phyloP scores from a whole-genome alignment of 2,329 filamentous ascomycete species.

The Nigrospora oryzae region DNA sequence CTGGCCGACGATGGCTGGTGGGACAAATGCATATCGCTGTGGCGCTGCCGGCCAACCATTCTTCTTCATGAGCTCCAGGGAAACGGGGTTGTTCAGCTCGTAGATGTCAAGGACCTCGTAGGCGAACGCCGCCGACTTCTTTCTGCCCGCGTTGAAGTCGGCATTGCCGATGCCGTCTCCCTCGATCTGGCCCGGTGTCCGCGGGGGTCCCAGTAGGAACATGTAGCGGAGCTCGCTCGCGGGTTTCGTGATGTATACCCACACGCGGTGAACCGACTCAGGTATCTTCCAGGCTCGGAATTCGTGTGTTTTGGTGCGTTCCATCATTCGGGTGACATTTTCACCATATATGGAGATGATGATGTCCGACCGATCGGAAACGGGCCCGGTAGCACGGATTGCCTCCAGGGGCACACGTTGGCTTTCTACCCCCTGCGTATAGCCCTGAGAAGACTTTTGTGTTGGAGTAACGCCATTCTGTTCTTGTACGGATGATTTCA shows the following conservation, averaged over 20 bases:
- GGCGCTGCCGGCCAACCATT: constrained; percentile 45
- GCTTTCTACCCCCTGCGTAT: constrained; percentile 21
- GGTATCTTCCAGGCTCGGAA: constrained; percentile 49
- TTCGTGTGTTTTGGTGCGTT: constrained; percentile 44
- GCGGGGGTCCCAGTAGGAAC: constrained; percentile 41
- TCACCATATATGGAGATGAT: constrained; percentile 49
- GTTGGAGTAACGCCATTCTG: constrained; percentile 3
- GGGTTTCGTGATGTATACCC: constrained; percentile 47
- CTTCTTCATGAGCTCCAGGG: constrained; percentile 39
- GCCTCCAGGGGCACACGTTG: constrained; percentile 20
- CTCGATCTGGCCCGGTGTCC: constrained; percentile 38
- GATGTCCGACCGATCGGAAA: constrained; percentile 33
- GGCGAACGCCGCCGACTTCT: constrained; percentile 30
- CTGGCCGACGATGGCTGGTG: constrained; percentile 47
- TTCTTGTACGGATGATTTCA: constrained; percentile 1
- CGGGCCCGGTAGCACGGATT: constrained; percentile 21
- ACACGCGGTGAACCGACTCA: constrained; percentile 46
- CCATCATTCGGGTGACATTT: constrained; percentile 38
- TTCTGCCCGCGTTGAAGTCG: constrained; percentile 37
- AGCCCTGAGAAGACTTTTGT: constrained; percentile 9
- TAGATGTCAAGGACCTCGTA: constrained; percentile 51
- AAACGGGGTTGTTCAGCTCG: constrained; percentile 51
- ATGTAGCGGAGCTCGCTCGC: constrained; percentile 47
- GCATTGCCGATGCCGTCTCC: constrained; percentile 38
- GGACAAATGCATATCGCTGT: constrained; percentile 43